A percentile compares a stretch with the other conserved stretches of the same genome.
These are phyloP conservation scores for Yarrowia galli DNA, from an alignment of 1,139 yeast species.

Conservation along the genomic window DNA sequence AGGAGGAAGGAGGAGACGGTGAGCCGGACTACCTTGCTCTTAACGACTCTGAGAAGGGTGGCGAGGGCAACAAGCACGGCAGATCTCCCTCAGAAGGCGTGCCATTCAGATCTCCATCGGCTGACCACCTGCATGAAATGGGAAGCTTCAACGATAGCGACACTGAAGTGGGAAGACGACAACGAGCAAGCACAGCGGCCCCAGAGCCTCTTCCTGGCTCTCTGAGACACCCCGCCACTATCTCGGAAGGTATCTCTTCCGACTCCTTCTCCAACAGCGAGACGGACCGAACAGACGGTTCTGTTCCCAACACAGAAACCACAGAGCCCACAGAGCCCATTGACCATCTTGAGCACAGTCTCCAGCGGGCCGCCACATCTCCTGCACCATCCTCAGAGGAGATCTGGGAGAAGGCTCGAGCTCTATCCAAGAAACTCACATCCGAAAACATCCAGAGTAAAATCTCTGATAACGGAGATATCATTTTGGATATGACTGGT, in stretches of 20 bases:
- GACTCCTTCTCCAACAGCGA: constrained; percentile 6
- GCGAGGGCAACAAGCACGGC: constrained; percentile 9
- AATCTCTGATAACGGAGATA: constrained; percentile 87
- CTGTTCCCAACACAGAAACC: not conserved
- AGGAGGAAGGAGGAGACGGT: constrained; percentile 40
- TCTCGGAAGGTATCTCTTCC: constrained; percentile 13
- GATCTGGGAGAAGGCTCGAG: constrained; percentile 60
- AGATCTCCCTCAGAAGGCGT: constrained; percentile 18
- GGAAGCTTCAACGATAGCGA: not conserved
- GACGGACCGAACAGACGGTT: not conserved
- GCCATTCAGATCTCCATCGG: constrained; percentile 24
- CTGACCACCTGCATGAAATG: constrained; percentile 20
- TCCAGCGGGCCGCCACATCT: constrained; percentile 39
- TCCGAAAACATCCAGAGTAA: constrained; percentile 82
- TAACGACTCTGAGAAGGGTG: constrained; percentile 41
- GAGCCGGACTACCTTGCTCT: constrained; percentile 67
- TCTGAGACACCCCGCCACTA: constrained; percentile 2
- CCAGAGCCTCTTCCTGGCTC: constrained; percentile 25
- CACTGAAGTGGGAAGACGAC: constrained; percentile 3
- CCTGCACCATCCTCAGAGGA: constrained; percentile 47
- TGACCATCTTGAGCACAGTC: not conserved
- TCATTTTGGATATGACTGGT: constrained; percentile 94
- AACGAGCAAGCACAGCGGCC: constrained; percentile 20
- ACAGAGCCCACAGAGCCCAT: constrained; percentile 22
- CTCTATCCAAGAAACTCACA: constrained; percentile 70